Base-by-base conservation (phyloP, 257 asterid genomes). In the Salvia miltiorrhiza region DNA sequence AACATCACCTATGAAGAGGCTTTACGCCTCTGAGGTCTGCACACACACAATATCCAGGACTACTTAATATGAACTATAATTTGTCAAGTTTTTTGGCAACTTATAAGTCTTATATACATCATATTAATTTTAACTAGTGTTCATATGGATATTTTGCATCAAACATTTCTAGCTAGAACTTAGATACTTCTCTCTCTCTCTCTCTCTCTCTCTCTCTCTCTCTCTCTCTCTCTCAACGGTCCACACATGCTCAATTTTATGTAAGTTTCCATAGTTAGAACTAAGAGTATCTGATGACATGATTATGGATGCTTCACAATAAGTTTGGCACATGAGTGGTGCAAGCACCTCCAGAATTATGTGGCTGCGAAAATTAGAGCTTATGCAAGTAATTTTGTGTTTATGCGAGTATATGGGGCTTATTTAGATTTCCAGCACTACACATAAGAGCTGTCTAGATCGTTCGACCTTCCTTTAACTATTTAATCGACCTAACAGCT, bases 201-300 rank as follows among this genome's bases (percentile, higher is more conserved):
- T 11, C 45, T 11, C 45, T 11, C 45, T 40, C n/a, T n/a, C n/a
- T n/a, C n/a, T n/a, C n/a, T n/a, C n/a, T n/a, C n/a, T n/a, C n/a
- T n/a, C n/a, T n/a, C n/a, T 11, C 45, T 40, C 44, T 50, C 70
- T 65, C 48, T 65, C 33, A 65, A 17, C 32, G 69, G 69, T 13
- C 40, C 23, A 5, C 41, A 9, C 26, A 21, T 63, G 68, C 56
- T 63, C 69, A 24, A 26, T 54, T 44, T 63, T 37, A 39, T 65
- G 61, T 33, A n/a, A 17, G 40, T 45, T 28, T 45, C 44, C 45
- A 24, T 28, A 64, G n/a, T 43, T 63, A 54, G 48, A 43, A 24
- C n/a, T n/a, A n/a, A n/a, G 41, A 60, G 67, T 48, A 61, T 21
- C 44, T 40, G 11, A 61, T 26, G 37, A 21, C 41, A 23, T 54